Base-by-base conservation (phyloP, 371 early-diverging fungal genomes). In the Fennellomyces sp. region DNA sequence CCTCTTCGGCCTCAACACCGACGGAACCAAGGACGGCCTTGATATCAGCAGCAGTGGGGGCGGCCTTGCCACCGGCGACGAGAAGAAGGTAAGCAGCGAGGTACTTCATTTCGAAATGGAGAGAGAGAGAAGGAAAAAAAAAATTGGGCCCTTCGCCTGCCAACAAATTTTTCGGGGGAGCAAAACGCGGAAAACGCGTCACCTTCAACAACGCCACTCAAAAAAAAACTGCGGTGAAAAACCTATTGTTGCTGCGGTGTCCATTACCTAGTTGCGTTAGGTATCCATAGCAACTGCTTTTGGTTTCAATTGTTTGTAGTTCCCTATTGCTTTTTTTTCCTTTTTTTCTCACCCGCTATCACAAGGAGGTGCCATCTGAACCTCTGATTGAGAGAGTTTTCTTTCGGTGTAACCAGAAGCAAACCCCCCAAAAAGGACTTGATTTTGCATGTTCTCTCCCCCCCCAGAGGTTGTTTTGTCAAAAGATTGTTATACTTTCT, bases 1-100 rank as follows among this genome's bases (percentile, higher is more conserved):
- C 91, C 35, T 72, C 68, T 66, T 98, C 97, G 61, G 87, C 87
- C 66, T 98, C 97, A 63, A 93, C 84, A 75, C 98, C 98, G 75
- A 94, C 98, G 75, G 97, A 85, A 58, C 86, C 71, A 70, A 98
- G 90, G 73, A 98, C 87, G 68, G 79, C 73, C 79, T 85, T 85
- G 89, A 98, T 84, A 70, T 92, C 90, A 45, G 69, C 82, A 68
- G 88, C 91, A 70, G 92, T 72, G 72, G 97, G 96, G 73, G 86
- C 64, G 73, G 85, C 84, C 76, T 94, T 93, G 68, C 94, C 94
- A 81, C 93, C 96, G 80, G 91, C 89, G 73, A 84, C 80, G 75
- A 95, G 91, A 73, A 98, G 92, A 76, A 98, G 88, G 91, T 95
- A 97, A 72, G 98, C 97, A 70, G 96, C 97, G 78, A 98, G 85